Conservation (phyloP, 2,329 filamentous ascomycete species). For the Chrysosphaeria jannelii region DNA sequence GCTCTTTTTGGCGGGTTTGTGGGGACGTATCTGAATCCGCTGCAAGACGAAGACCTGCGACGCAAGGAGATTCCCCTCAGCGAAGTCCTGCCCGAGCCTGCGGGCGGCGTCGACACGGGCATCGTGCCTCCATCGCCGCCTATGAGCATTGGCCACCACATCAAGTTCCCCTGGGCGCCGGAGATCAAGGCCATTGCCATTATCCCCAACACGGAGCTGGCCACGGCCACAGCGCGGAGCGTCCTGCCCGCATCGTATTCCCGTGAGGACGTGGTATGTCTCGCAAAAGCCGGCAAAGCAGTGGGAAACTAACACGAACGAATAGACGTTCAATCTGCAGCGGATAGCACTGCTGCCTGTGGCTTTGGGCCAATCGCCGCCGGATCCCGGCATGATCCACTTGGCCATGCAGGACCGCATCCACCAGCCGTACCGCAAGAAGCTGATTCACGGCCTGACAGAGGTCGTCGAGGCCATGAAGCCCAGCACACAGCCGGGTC, state of each 20-base stretch:
- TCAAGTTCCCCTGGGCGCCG: constrained; percentile 76
- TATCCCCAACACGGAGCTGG: constrained; percentile 82
- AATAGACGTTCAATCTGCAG: constrained; percentile 76
- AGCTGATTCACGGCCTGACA: constrained; percentile 67
- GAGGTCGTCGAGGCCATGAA: constrained; percentile 82
- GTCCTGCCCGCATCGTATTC: constrained; percentile 60
- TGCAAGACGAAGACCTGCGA: constrained; percentile 66
- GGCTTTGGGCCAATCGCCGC: constrained; percentile 66
- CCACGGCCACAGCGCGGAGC: constrained; percentile 69
- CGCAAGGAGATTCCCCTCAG: constrained; percentile 80
- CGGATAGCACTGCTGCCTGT: constrained; percentile 73
- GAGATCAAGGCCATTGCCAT: constrained; percentile 95
- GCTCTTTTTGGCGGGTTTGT: constrained; percentile 91
- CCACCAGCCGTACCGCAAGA: constrained; percentile 85
- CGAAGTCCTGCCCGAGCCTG: constrained; percentile 72
- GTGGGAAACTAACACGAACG: not conserved
- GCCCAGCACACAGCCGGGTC: constrained; percentile 55
- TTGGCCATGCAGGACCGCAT: constrained; percentile 97
- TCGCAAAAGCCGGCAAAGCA: not conserved
- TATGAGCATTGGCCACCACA: constrained; percentile 75
- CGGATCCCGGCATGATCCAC: constrained; percentile 80
- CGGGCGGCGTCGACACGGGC: constrained; percentile 75
- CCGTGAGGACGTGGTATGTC: constrained; percentile 49
- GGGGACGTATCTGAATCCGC: constrained; percentile 80
- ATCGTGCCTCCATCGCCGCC: constrained; percentile 69